Percentiles rank a stretch among this genome's conserved stretches.
phyloP scores from a whole-genome alignment of 768 basidiomycete genomes.

The Lactifluus volemus region DNA sequence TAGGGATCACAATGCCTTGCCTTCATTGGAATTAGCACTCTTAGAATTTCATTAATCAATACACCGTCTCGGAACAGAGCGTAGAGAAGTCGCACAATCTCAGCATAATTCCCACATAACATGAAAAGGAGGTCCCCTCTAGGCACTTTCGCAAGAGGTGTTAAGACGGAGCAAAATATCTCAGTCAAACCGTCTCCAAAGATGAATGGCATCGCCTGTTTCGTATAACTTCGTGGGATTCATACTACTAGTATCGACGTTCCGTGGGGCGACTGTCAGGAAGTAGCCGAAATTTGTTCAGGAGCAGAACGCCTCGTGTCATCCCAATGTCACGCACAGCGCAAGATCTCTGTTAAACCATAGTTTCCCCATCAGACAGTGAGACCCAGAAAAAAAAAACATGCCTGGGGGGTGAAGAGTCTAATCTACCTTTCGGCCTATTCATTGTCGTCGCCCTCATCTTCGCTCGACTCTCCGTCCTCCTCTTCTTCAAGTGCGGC shows the following conservation, averaged over 20 bases:
- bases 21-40: no score
- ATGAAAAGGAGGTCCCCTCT: no score
- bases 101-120: no score
- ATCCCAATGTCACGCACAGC: no score
- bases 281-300: background rate
- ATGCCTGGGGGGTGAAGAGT: background rate
- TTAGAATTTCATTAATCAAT: background rate
- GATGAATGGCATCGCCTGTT: background rate
- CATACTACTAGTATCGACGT: no score
- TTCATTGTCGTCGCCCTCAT: conserved; percentile 22
- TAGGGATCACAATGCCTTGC: background rate
- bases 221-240: background rate
- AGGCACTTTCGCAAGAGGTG: no score
- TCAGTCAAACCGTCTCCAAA: background rate
- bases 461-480: conserved; percentile 39
- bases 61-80: background rate
- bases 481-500: conserved; percentile 67
- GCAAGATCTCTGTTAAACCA: no score
- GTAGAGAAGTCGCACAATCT: background rate
- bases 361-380: background rate
- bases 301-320: no score
- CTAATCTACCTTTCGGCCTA: background rate
- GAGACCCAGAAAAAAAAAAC: background rate
- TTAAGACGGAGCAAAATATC: no score
- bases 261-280: background rate